phyloP scores from a whole-genome alignment of 257 asterid genomes.

The Jasminum sambac region DNA sequence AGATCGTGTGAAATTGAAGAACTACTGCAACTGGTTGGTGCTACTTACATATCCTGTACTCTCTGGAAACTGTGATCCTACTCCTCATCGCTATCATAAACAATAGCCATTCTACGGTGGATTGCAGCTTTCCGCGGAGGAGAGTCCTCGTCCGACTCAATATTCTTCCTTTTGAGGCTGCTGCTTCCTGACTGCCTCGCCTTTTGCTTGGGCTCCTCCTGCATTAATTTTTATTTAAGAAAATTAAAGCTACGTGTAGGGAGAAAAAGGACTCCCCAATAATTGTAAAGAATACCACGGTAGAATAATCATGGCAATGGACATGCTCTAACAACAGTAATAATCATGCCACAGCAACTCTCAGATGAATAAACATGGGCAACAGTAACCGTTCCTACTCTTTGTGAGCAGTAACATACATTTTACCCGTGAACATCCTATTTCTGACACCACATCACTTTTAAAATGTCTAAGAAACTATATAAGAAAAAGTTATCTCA shows the following conservation, averaged over 20 bases:
- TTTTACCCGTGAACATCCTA: no score
- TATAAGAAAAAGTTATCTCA: no score
- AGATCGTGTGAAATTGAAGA: neutral
- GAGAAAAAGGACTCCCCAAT: neutral
- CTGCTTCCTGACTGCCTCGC: constrained; percentile 54
- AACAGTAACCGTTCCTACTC: neutral
- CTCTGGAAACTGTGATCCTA: constrained; percentile 26
- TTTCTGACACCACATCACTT: no score
- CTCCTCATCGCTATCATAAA: constrained; percentile 88
- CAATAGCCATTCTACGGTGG: constrained; percentile 88
- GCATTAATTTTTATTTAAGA: constrained; percentile 13
- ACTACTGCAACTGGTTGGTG: neutral
- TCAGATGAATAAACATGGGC: neutral
- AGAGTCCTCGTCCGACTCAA: constrained; percentile 91
- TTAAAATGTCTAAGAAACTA: no score
- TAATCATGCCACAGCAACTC: neutral
- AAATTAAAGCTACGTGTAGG: constrained; percentile 3
- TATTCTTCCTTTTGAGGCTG: constrained; percentile 66
- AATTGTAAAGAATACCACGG: neutral
- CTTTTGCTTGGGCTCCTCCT: constrained; percentile 79
- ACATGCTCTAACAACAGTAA: neutral
- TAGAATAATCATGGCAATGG: neutral
- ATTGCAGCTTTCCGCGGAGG: constrained; percentile 74
- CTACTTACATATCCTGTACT: neutral
- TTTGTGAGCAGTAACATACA: neutral